Base-by-base conservation (phyloP, 2,329 filamentous ascomycete species). In the Alternaria incomplexa region DNA sequence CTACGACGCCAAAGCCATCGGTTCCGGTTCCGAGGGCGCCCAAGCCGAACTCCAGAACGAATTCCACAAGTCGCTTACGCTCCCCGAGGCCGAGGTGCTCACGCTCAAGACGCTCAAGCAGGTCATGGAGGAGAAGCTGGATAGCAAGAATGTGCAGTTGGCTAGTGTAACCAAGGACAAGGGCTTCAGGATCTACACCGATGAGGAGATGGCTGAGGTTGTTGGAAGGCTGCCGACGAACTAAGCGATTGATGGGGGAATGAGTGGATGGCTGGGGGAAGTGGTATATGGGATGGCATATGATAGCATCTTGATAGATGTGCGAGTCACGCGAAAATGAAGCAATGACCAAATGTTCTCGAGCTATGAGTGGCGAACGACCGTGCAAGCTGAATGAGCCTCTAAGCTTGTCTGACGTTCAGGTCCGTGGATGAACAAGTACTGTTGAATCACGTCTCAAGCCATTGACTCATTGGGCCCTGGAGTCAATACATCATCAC, bases 121-220 rank as follows among this genome's bases (percentile, higher is more conserved):
- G 84, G 96, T 99, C 73, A 99, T 99, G 96, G 96, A 99, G 84
- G 96, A 99, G 89, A 99, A 99, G 86, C 87, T 99, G 64, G 96
- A 99, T 80, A 88, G 93, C 68, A 99, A 99, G 89, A 99, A 99
- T 79, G 96, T 99, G 70, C 96, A 99, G 85, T 83, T 99, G 73
- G 96, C 96, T 57, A 98, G 95, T 79, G 96, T 99, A 61, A 99
- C 96, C 67, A 97, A 94, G 86, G 95, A 97, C 71, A 95, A 92
- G 83, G 96, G 96, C 60, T 99, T 99, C 87, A 91, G 93, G 84
- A 97, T 99, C 89, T 99, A 99, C 86, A 91, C 90, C 62, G 96
- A 99, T 76, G 93, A 95, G 77, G 95, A 98, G 85, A 99, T 99
- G 96, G 92, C 92, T 63, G 87, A 89, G 48, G 93, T 97, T 64